phyloP scores from a whole-genome alignment of 2,329 filamentous ascomycete genomes.

The Stylonectria norvegica region DNA sequence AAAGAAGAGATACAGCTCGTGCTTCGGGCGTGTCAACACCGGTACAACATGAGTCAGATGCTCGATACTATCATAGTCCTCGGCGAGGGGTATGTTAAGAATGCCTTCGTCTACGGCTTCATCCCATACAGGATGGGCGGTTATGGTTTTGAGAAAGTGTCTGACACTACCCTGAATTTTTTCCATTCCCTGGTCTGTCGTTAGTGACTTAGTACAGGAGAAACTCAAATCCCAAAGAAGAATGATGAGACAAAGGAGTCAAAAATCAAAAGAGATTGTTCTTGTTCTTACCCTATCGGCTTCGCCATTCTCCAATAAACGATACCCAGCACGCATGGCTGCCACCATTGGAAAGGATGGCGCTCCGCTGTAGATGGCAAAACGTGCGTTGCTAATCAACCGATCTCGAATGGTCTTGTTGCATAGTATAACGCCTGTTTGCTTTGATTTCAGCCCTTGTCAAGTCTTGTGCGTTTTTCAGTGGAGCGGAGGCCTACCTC shows the following conservation, averaged over 20 bases:
- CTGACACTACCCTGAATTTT: slow-evolving; percentile 24
- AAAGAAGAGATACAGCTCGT: slow-evolving; percentile 10
- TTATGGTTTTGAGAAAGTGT: slow-evolving; percentile 27
- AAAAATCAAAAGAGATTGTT: too few species aligned
- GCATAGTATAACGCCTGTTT: slow-evolving; percentile 20
- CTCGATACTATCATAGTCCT: slow-evolving; percentile 23
- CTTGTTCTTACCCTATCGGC: slow-evolving; percentile 9
- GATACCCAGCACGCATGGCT: slow-evolving; percentile 15
- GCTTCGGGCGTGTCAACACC: slow-evolving; percentile 21
- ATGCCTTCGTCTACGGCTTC: slow-evolving; percentile 24
- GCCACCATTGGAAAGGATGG: slow-evolving; percentile 22
- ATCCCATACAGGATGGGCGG: slow-evolving; percentile 19
- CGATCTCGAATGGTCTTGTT: slow-evolving; percentile 14
- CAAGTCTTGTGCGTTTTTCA: not conserved
- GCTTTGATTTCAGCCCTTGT: not conserved
- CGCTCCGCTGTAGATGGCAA: slow-evolving; percentile 17
- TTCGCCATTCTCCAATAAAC: slow-evolving; percentile 12
- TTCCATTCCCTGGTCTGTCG: too few species aligned
- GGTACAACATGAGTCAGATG: slow-evolving; percentile 30
- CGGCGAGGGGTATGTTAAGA: slow-evolving; percentile 26
- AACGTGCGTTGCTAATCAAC: slow-evolving; percentile 20
- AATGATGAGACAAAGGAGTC: too few species aligned
- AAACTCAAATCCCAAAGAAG: too few species aligned
- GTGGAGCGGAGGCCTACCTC: slow-evolving; percentile 18
- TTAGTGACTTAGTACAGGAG: too few species aligned